Conservation (phyloP, 352 stramenopile genomes). For the Globisporangium nagaii region DNA sequence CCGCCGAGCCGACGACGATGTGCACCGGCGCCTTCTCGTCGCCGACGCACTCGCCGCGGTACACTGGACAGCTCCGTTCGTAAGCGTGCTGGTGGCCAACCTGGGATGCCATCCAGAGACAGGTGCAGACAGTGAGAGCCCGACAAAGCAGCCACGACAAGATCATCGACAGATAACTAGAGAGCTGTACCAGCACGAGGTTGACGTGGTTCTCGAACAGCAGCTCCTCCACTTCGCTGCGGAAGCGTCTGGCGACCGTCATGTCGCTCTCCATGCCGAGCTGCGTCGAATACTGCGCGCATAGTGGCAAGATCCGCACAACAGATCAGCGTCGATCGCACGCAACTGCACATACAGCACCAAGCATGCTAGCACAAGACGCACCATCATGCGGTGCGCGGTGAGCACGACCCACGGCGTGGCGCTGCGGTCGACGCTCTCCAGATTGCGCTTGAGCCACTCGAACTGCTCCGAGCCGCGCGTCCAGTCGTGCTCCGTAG, state of each 20-base stretch:
- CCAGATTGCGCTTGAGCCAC: slow-evolving; percentile 82
- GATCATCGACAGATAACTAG: no score
- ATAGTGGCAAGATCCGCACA: no score
- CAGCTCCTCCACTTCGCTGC: slow-evolving; percentile 86
- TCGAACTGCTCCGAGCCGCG: slow-evolving; percentile 79
- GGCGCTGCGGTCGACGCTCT: slow-evolving; percentile 61
- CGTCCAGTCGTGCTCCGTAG: slow-evolving; percentile 87
- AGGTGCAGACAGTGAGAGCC: no score
- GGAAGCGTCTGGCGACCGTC: slow-evolving; percentile 68
- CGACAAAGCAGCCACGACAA: no score
- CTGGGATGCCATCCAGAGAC: no score
- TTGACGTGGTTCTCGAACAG: slow-evolving; percentile 83
- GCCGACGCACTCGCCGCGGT: slow-evolving; percentile 47
- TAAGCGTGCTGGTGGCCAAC: slow-evolving; percentile 90
- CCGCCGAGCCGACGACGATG: slow-evolving; percentile 71
- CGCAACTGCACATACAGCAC: not conserved
- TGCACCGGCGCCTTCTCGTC: slow-evolving; percentile 64
- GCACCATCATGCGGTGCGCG: slow-evolving; percentile 87
- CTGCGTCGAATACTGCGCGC: not conserved
- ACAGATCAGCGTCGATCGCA: no score
- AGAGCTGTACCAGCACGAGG: slow-evolving; percentile 84
- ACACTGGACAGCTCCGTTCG: slow-evolving; percentile 80
- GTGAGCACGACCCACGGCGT: slow-evolving; percentile 92
- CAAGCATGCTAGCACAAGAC: no score
- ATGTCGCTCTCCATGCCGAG: not conserved